These are phyloP conservation scores for Moesziomyces parantarcticus DNA, from an alignment of 1,284 basidiomycete species.

Conservation along the genomic window DNA sequence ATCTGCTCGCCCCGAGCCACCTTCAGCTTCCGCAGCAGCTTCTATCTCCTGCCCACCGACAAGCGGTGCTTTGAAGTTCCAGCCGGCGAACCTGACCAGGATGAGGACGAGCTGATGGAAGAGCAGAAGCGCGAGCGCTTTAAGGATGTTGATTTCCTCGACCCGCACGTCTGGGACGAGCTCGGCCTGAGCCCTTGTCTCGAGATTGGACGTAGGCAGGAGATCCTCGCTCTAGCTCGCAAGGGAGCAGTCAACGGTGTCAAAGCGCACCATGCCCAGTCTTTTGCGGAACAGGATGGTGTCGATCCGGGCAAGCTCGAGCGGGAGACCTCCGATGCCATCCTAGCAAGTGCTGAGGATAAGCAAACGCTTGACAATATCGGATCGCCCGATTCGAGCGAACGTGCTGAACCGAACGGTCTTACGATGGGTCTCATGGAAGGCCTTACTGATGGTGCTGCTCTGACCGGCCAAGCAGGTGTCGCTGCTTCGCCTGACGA, in stretches of 20 bases:
- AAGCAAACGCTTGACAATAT: not conserved
- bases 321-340: not conserved
- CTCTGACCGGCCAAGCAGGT: conserved; percentile 2
- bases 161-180: conserved; percentile 47
- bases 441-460: conserved; percentile 18
- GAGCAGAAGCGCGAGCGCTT: conserved; percentile 21
- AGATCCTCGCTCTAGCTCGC: conserved; percentile 9
- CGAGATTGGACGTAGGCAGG: conserved; percentile 19
- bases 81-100: conserved; percentile 19
- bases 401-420: conserved; percentile 16
- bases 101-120: conserved; percentile 36
- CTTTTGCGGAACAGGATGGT: not conserved
- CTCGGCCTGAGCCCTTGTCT: conserved; percentile 50
- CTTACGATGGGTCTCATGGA: conserved; percentile 38
- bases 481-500: conserved; percentile 5
- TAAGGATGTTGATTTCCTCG: conserved; percentile 54
- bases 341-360: not conserved
- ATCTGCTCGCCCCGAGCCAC: conserved; percentile 64
- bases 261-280: not conserved
- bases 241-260: not conserved
- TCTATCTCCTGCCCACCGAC: conserved; percentile 64
- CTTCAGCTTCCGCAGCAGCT: conserved; percentile 64
- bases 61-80: conserved; percentile 49
- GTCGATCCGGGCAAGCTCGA: conserved; percentile 1
- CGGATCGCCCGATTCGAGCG: conserved; percentile 4